Base-by-base conservation (phyloP, 257 asterid genomes). In the Solanum clarkiae region DNA sequence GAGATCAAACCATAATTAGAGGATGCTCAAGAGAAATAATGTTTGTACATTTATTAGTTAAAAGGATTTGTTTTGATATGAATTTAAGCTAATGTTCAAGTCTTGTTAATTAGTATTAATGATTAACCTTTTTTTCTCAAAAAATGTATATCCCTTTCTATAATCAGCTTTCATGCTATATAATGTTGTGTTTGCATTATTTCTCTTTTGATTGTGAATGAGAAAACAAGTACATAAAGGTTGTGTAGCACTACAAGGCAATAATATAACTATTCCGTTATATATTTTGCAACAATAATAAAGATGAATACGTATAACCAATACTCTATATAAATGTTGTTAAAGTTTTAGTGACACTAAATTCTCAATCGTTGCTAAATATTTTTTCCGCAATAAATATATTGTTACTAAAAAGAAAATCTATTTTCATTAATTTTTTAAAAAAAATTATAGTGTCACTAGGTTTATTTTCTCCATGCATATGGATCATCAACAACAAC, bases 1-100 rank as follows among this genome's bases (percentile, higher is more conserved):
- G 88, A 91, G 85, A 90, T 90, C 84, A 85, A 86, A 22, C 89
- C 89, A 2, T 86, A 68, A 36, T 36, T 36, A 85, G 66, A 69
- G 69, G 51, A 53, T 40, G 45, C 32, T 42, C 8, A 22, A 22
- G 49, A 8, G 26, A 36, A 70, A 59, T n/a, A 32, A 4, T 49
- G 44, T 80, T 24, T 55, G 56, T 71, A 69, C 17, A 69, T 53
- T 79, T 36, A 63, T 80, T 54, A 63, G 66, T 74, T 82, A 40
- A 75, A 75, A 53, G 49, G 49, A 26, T 82, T 83, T 83, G 44
- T 29, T 83, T 63, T 68, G 40, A 26, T 68, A 17, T 36, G 17
- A 47, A 47, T 83, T 51, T 63, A 11, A 18, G 74, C 45, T 7
- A 47, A 5, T 63, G 26, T 29, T 8, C 47, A 55, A 62, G 40